Percentiles rank a stretch among this genome's conserved stretches.
phyloP scores from a whole-genome alignment of 140 eudicot genomes.

The Anethum foeniculum region DNA sequence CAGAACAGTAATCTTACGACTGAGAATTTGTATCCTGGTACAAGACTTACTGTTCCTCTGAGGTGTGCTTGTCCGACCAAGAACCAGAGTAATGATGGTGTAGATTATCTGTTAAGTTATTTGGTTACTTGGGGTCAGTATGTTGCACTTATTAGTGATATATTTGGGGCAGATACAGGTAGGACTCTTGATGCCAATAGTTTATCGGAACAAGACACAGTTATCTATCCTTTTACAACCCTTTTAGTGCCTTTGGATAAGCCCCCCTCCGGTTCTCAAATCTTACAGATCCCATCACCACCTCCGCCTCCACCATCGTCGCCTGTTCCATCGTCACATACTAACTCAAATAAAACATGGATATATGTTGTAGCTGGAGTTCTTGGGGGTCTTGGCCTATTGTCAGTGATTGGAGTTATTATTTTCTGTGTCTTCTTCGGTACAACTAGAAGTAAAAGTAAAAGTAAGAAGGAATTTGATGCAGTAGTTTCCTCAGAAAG shows the following conservation, averaged over 20 bases:
- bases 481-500: constrained; percentile 34
- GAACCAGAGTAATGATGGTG: constrained; percentile 54
- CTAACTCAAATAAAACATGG: constrained; percentile 52
- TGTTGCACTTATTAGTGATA: constrained; percentile 33
- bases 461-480: constrained; percentile 19
- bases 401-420: constrained; percentile 27
- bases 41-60: constrained; percentile 51
- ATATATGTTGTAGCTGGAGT: constrained; percentile 49
- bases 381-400: constrained; percentile 45
- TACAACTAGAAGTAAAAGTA: constrained; percentile 17
- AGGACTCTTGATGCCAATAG: constrained; percentile 56
- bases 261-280: constrained; percentile 47
- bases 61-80: constrained; percentile 94
- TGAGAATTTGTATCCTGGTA: constrained; percentile 24
- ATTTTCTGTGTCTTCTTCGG: constrained; percentile 34
- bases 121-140: constrained; percentile 35
- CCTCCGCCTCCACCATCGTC: constrained; percentile 34
- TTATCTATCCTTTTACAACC: constrained; percentile 58
- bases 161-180: constrained; percentile 41
- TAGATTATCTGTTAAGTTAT: constrained; percentile 56
- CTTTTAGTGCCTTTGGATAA: constrained; percentile 56
- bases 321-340: constrained; percentile 18
- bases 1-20: constrained; percentile 29
- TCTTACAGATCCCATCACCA: constrained; percentile 35
- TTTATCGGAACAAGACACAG: constrained; percentile 34